A percentile compares a stretch with the other conserved stretches of the same genome.
These are phyloP conservation scores for Amanita molliuscula DNA, from an alignment of 768 basidiomycete genomes.

Conservation along the genomic window DNA sequence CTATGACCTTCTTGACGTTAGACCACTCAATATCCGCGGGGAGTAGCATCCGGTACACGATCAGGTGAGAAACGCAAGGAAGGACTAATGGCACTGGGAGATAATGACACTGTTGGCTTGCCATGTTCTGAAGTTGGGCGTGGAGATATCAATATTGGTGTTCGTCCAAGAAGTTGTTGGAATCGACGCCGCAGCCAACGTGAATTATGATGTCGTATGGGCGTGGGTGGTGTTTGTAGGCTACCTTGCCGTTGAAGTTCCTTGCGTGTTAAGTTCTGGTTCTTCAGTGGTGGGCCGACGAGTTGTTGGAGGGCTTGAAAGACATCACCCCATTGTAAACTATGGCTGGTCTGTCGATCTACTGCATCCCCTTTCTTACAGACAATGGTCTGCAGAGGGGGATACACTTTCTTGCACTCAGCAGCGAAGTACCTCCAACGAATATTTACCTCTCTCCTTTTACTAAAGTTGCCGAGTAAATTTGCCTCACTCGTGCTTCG, in stretches of 20 bases:
- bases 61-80: conserved; percentile 13
- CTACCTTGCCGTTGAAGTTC: not conserved
- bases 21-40: conserved; percentile 26
- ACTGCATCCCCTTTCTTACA: not conserved
- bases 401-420: conserved; percentile 44
- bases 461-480: conserved; percentile 58
- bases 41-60: conserved; percentile 19
- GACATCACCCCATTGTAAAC: not conserved
- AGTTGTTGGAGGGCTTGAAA: not conserved
- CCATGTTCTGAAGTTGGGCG: conserved; percentile 6
- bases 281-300: not conserved
- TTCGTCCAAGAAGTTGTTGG: conserved; percentile 43
- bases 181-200: conserved; percentile 48
- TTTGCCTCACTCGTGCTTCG: conserved; percentile 49
- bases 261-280: not conserved
- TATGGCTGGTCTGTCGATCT: not conserved
- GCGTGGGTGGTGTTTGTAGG: not conserved
- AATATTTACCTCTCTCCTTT: conserved; percentile 64
- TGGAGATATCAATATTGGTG: conserved; percentile 43
- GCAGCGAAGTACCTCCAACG: conserved; percentile 53
- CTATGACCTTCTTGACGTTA: conserved; percentile 8
- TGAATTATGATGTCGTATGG: conserved; percentile 21
- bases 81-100: conserved; percentile 19
- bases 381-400: conserved; percentile 40
- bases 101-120: conserved; percentile 21